Conservation (phyloP, 2,329 filamentous ascomycete species). For the Fusarium solani-melongenae region DNA sequence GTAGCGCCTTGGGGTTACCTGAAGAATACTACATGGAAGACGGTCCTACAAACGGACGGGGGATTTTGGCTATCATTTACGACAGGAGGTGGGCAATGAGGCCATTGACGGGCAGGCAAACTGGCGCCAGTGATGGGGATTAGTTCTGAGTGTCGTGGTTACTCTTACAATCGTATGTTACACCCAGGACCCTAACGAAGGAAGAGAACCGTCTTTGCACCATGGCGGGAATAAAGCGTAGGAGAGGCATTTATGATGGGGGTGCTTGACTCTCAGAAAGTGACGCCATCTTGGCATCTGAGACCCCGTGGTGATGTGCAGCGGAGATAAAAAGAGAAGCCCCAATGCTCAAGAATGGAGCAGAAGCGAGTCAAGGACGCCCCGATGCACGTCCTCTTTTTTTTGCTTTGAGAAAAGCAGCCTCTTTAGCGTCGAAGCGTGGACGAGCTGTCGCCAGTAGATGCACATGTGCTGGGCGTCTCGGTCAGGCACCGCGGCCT, state of each 20-base stretch:
- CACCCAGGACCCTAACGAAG: background rate
- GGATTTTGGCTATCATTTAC: background rate
- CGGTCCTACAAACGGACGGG: background rate
- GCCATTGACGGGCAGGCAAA: conserved; percentile 1
- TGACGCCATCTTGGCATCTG: conserved; percentile 3
- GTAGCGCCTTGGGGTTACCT: conserved; percentile 20
- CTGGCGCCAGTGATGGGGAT: background rate
- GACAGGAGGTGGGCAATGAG: conserved; percentile 9
- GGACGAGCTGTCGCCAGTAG: conserved; percentile 27
- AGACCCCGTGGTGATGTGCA: background rate
- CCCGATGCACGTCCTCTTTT: background rate
- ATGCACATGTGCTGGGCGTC: conserved; percentile 25
- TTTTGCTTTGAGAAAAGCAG: background rate
- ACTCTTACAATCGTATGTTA: background rate
- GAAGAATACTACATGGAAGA: conserved; percentile 13
- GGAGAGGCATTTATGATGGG: background rate
- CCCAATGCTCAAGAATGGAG: background rate
- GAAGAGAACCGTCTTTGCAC: background rate
- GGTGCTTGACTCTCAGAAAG: background rate
- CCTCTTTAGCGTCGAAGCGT: background rate
- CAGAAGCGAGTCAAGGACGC: background rate
- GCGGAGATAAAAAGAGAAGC: background rate
- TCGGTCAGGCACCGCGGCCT: conserved; percentile 5
- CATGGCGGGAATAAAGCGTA: background rate
- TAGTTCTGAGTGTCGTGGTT: background rate